These are phyloP conservation scores for Penicillium tannophilum DNA, from an alignment of 495 filamentous ascomycete genomes.

Conservation along the genomic window DNA sequence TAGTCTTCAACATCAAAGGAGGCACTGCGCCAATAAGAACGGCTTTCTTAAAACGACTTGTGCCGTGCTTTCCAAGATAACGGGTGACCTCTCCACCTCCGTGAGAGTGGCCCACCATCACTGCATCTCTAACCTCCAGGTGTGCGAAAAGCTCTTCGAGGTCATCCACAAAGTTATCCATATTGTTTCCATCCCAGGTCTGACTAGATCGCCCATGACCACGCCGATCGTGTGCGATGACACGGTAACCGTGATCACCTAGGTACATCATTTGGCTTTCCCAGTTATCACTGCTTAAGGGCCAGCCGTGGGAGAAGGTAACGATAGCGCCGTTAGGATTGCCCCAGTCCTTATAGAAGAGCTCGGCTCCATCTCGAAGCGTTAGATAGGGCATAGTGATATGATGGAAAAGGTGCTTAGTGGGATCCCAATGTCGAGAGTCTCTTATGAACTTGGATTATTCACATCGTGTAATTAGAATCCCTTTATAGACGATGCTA, in stretches of 20 bases:
- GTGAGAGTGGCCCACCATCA: constrained; percentile 45
- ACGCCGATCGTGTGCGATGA: constrained; percentile 46
- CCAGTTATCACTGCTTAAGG: constrained; percentile 44
- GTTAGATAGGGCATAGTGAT: constrained; percentile 29
- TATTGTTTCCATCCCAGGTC: constrained; percentile 43
- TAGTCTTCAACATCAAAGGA: constrained; percentile 38
- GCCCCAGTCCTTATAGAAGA: constrained; percentile 48
- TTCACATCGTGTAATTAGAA: no score
- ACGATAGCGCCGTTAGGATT: constrained; percentile 29
- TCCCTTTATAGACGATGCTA: no score
- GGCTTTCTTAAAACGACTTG: constrained; percentile 36
- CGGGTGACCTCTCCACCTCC: constrained; percentile 44
- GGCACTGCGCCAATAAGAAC: constrained; percentile 41
- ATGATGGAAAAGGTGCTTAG: no score
- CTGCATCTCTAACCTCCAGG: constrained; percentile 34
- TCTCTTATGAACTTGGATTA: no score
- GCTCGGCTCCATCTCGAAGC: constrained; percentile 35
- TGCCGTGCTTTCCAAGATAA: constrained; percentile 38
- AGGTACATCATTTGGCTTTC: constrained; percentile 47
- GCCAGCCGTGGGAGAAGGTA: constrained; percentile 46
- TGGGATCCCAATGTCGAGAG: no score
- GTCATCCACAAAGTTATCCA: constrained; percentile 42
- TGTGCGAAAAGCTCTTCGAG: constrained; percentile 37
- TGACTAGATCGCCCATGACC: constrained; percentile 45
- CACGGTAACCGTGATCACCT: constrained; percentile 38